Conservation (phyloP, 2,329 filamentous ascomycete species). For the Neophaeococcomyces aloes region DNA sequence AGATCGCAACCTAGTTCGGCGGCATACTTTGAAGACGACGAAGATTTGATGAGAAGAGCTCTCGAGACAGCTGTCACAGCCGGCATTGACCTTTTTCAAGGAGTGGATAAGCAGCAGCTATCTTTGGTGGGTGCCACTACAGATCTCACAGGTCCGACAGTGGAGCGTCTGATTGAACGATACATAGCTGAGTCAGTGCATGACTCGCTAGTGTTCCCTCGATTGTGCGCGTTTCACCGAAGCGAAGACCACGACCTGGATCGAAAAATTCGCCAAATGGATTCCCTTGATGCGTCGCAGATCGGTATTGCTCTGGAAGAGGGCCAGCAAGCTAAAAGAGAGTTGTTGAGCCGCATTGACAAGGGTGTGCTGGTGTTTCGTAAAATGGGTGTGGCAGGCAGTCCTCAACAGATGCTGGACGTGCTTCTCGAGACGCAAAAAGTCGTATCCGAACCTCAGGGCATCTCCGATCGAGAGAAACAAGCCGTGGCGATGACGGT, state of each 20-base stretch:
- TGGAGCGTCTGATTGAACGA: slow-evolving; percentile 88
- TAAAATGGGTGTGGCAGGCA: slow-evolving; percentile 65
- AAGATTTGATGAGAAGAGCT: slow-evolving; percentile 77
- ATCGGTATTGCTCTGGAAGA: slow-evolving; percentile 79
- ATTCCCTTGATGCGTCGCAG: slow-evolving; percentile 86
- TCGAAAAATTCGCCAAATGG: slow-evolving; percentile 83
- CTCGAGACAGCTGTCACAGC: slow-evolving; percentile 85
- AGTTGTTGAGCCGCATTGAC: slow-evolving; percentile 64
- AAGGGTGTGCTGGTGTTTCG: slow-evolving; percentile 81
- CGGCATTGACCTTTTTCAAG: slow-evolving; percentile 91
- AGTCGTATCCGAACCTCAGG: slow-evolving; percentile 56
- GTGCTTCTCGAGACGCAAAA: slow-evolving; percentile 72
- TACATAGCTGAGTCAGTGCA: slow-evolving; percentile 92
- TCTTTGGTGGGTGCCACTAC: slow-evolving; percentile 87
- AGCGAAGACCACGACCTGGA: slow-evolving; percentile 81
- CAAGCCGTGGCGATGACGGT: slow-evolving; percentile 48
- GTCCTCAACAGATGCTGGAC: slow-evolving; percentile 82
- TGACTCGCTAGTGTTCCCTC: slow-evolving; percentile 69
- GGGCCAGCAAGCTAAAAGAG: slow-evolving; percentile 65
- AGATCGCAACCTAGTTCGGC: slow-evolving; percentile 46
- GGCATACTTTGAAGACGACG: slow-evolving; percentile 76
- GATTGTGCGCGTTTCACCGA: slow-evolving; percentile 65
- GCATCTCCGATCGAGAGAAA: slow-evolving; percentile 38
- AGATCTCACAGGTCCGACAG: slow-evolving; percentile 79
- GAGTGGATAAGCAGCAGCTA: slow-evolving; percentile 89